Base-by-base conservation (phyloP, 1,284 basidiomycete genomes). In the Ceraceosorus bombacis region DNA sequence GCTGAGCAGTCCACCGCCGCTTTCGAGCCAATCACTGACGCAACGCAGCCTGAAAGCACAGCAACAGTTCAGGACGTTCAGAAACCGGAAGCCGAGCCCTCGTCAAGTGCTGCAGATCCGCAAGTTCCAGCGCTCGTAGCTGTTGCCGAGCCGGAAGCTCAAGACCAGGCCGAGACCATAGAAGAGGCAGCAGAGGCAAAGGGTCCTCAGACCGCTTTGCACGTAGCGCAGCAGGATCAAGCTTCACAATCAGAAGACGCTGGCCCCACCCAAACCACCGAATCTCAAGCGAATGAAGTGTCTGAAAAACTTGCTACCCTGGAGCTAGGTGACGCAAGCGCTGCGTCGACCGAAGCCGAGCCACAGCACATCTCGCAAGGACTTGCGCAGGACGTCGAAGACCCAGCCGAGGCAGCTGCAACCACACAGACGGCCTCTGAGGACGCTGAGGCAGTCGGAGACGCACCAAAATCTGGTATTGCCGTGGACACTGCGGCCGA, bases 151-250 rank as follows among this genome's bases (percentile, higher is more conserved):
- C 43, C 43, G 43, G 43, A 10, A 15, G 43, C 9, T 10, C 43
- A 46, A 15, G 10, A 4, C 10, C 10, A 15, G 10, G 43, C 43
- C 15, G 43, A 46, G 43, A 46, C 43, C 10, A 46, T 46, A 10
- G 43, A 46, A 15, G 43, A 46, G 43, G 43, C 43, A 15, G 43
- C 43, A 15, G 43, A 46, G 43, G 43, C 43, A 10, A 15, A 10
- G 10, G 43, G 43, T 10, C 43, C 43, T 4, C 43, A 46, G 4
- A 15, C 15, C 10, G 43, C 43, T 10, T 15, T 46, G 10, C 10
- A 46, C 43, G 43, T 15, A 10, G 85, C 90, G 36, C 92, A 97
- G 80, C 95, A 94, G 80, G 82, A 86, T 27, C 94, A 98, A 79
- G 82, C 96, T 9, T 92, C 27, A 3, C 27, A 27, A 1, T 27